These are phyloP conservation scores for Moricandia moricandioides DNA, from an alignment of 345 rosid species.

Conservation along the genomic window DNA sequence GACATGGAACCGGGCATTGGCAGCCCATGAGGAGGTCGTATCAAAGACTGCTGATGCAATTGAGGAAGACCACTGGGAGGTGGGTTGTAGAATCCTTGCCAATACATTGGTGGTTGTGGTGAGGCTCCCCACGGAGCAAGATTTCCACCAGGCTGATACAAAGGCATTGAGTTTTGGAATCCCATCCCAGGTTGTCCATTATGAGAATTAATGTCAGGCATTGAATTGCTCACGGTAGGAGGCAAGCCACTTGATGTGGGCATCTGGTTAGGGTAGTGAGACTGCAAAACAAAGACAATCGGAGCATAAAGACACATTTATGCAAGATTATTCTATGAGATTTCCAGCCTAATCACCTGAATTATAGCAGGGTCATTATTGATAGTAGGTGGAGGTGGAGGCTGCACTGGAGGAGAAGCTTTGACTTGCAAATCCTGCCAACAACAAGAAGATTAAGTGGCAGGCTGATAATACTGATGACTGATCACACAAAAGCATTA, in stretches of 20 bases:
- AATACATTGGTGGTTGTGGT: slow-evolving; percentile 79
- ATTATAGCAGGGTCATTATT: slow-evolving; percentile 93
- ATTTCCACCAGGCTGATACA: slow-evolving; percentile 83
- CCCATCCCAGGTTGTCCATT: slow-evolving; percentile 51
- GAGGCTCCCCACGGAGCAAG: slow-evolving; percentile 77
- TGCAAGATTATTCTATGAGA: not conserved
- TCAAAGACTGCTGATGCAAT: slow-evolving; percentile 75
- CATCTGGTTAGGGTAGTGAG: slow-evolving; percentile 72
- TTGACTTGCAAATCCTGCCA: slow-evolving; percentile 90
- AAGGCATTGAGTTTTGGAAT: slow-evolving; percentile 67
- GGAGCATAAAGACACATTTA: no score
- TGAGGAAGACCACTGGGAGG: slow-evolving; percentile 79
- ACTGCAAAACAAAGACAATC: slow-evolving; percentile 45
- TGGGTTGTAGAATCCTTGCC: slow-evolving; percentile 79
- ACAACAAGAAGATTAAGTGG: slow-evolving; percentile 1
- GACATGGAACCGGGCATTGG: slow-evolving; percentile 66
- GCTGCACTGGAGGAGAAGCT: slow-evolving; percentile 78
- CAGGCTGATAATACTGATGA: not conserved
- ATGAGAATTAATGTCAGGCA: slow-evolving; percentile 55
- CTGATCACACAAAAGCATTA: not conserved
- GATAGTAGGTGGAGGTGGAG: slow-evolving; percentile 52
- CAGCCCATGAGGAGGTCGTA: slow-evolving; percentile 72
- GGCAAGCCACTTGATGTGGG: slow-evolving; percentile 58
- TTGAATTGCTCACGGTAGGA: slow-evolving; percentile 52
- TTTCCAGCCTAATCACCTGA: slow-evolving; percentile 51